Conservation (phyloP, 1,284 basidiomycete species). For the Athelia psychrophila region DNA sequence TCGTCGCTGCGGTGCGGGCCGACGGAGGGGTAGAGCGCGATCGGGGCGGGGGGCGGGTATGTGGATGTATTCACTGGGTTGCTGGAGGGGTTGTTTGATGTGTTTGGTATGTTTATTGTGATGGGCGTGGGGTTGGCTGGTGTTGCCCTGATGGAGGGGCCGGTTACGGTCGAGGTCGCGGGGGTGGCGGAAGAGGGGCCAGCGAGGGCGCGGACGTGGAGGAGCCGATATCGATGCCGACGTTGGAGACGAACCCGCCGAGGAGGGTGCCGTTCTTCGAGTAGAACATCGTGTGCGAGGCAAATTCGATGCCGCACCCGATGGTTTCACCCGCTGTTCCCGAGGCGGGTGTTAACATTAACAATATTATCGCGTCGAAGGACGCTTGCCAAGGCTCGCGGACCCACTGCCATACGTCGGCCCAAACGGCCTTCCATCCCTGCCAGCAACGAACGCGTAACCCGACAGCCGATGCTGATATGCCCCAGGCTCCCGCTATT, state of each 20-base stretch:
- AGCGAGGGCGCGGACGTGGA: slow-evolving; percentile 4
- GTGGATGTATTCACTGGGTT: no score
- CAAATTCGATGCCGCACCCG: slow-evolving; percentile 90
- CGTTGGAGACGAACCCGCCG: slow-evolving; percentile 41
- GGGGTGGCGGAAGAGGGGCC: slow-evolving; percentile 4
- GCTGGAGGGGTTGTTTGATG: background rate
- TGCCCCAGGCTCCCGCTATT: slow-evolving; percentile 81
- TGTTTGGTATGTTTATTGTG: background rate
- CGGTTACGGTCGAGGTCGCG: background rate
- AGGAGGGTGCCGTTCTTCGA: slow-evolving; percentile 85
- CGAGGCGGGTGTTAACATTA: slow-evolving; percentile 5
- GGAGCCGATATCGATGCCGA: background rate
- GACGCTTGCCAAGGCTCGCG: slow-evolving; percentile 6
- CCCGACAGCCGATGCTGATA: slow-evolving; percentile 76
- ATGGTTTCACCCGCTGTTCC: slow-evolving; percentile 75
- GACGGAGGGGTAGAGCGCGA: slow-evolving; percentile 78
- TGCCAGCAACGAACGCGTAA: slow-evolving; percentile 71
- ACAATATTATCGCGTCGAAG: no score
- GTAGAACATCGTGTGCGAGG: slow-evolving; percentile 76
- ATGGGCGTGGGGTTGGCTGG: background rate
- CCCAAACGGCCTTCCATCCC: slow-evolving; percentile 71
- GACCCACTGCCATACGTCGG: slow-evolving; percentile 72
- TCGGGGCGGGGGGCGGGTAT: no score
- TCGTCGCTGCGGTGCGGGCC: slow-evolving; percentile 80
- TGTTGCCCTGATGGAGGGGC: background rate